Evolutionary conservation across 352 stramenopile genomes (phyloP), one percentile per base, ranked within the genome.

Genomic region (Globisporangium canariense): DNA sequence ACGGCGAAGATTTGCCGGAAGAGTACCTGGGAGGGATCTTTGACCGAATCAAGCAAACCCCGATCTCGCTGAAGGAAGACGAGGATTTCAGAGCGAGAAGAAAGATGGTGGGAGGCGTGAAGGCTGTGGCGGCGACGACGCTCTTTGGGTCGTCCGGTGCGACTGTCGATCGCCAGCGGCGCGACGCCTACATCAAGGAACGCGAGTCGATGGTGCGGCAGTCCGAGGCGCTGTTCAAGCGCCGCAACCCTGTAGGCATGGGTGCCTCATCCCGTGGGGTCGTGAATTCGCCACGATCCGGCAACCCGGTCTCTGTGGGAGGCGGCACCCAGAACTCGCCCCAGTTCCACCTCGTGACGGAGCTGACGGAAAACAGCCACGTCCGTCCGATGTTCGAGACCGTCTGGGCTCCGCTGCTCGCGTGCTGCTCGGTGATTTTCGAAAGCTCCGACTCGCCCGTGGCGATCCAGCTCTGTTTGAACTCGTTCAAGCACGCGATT

Each of bases 331-430:
- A 6, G 32, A 69, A 20, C 46, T 72, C 52, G 63, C 65, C 13
- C 63, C 78, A 79, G 47, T 93, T 93, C 61, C 85, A 82, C 38
- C 61, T 91, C 46, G 80, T 93, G 13, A 88, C 80, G 0, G 81
- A 87, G 30, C 77, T 76, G 28, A 81, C 75, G 5, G 86, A 93
- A 60, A 90, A 80, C 45, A 89, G 78, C 28, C 82, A 94, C 60
- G 85, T 97, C 13, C 81, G 86, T 30, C 96, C 97, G 5, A 99
- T 99, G 98, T 99, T 99, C 70, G 96, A 99, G 77, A 98, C 98
- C 0, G 93, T 98, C 0, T 99, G 98, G 97, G 97, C 97, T 32
- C 96, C 97, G 46, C 76, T 99, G 32, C 83, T 99, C 52, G 97
- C 96, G 47, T 96, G 90, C 47, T 97, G 99, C 58, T 99, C 95